Base-by-base conservation (phyloP, 2,329 filamentous ascomycete genomes). In the Paracoccidioides brasiliensis region DNA sequence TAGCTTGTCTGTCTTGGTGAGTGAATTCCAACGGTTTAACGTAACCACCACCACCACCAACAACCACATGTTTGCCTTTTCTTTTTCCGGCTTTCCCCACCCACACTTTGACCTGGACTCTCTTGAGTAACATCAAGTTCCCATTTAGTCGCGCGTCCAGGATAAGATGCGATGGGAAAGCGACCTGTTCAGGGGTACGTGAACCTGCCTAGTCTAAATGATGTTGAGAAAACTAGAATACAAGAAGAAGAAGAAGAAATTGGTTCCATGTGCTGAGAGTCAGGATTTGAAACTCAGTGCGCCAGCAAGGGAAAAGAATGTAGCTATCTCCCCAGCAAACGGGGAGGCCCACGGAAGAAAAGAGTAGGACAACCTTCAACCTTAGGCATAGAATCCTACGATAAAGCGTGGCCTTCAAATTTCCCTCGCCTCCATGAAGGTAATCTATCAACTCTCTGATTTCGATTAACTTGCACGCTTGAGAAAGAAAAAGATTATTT, bases 1-100 rank as follows among this genome's bases (percentile, higher is more conserved):
- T 73, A 63, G 71, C 71, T 45, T 74, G 71, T 65, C 61, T 73
- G 56, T 63, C 71, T 54, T 73, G 71, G 71, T 73, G 64, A 65
- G 69, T 60, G 54, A 37, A 8, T 28, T 22, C 22, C 22, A 22
- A 22, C 22, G 22, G 2, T 22, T 22, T 22, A 22, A 22, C 22
- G 22, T 22, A 22, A 22, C 22, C 2, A 22, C 22, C 22, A 22
- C 22, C 2, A 22, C 22, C 22, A 22, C 22, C 22, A 22, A 22
- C 22, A 22, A 22, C 22, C 22, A 2, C 1, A 52, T 42, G 7
- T 52, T 38, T 52, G 40, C 40, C 42, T 50, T 46, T 58, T 58
- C 42, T 57, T 50, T 46, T 58, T 58, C 42, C 57, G 56, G 14
- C 45, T 9, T 14, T 56, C 14, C 45, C 4, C 14, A 10, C 51